A percentile compares a stretch with the other conserved stretches of the same genome.
Conservation (phyloP, 2,329 filamentous ascomycete species). For the Fusarium euwallaceae region DNA sequence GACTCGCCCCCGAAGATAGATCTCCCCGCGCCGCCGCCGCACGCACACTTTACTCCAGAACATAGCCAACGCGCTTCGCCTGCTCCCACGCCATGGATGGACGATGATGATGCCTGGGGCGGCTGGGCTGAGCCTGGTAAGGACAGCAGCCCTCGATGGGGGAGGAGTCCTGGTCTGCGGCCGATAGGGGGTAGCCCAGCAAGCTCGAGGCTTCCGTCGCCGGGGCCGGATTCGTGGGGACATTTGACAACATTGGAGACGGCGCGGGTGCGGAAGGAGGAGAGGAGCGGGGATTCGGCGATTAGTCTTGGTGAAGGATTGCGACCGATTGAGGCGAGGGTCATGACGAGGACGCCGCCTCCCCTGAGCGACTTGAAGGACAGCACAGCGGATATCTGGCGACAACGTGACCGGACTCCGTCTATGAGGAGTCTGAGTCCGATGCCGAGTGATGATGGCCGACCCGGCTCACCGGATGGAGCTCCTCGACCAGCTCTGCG, state of each 20-base stretch:
- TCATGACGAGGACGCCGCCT: constrained; percentile 29
- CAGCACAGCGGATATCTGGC: constrained; percentile 39
- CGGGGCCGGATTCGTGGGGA: constrained; percentile 46
- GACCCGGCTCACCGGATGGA: constrained; percentile 37
- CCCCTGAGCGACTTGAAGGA: constrained; percentile 25
- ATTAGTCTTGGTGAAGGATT: constrained; percentile 45
- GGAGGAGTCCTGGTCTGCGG: constrained; percentile 50
- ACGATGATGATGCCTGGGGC: constrained; percentile 53
- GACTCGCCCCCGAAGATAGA: constrained; percentile 53
- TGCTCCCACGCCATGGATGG: constrained; percentile 49
- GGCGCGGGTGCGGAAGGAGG: constrained; percentile 32
- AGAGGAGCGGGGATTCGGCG: constrained; percentile 48
- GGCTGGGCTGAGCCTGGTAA: constrained; percentile 51
- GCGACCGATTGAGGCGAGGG: constrained; percentile 24
- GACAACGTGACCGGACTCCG: constrained; percentile 14
- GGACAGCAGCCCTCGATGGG: constrained; percentile 49
- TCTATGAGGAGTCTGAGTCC: constrained; percentile 25
- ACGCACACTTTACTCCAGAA: constrained; percentile 49
- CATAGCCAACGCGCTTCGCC: constrained; percentile 44
- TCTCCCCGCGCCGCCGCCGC: constrained; percentile 50
- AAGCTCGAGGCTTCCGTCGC: constrained; percentile 46
- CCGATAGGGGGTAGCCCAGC: constrained; percentile 45
- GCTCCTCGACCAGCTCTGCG: constrained; percentile 34
- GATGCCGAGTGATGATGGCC: constrained; percentile 23
- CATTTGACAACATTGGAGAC: constrained; percentile 36